Conservation (phyloP, 768 basidiomycete genomes). For the Termitomyces sp. region DNA sequence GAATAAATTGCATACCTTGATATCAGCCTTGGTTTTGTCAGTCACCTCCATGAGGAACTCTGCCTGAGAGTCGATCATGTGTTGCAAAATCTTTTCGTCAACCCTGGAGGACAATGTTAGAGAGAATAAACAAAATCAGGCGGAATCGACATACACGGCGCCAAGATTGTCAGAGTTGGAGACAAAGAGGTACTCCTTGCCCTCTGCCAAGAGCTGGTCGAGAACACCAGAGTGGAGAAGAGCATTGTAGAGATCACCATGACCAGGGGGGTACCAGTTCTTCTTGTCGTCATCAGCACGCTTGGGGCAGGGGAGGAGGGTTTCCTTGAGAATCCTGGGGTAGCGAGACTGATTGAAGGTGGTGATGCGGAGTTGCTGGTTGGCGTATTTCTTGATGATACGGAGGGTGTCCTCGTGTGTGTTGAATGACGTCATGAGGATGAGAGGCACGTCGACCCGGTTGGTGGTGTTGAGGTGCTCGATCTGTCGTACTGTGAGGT, state of each 20-base stretch:
- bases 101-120: slow-evolving; percentile 39
- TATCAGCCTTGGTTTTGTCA: slow-evolving; percentile 92
- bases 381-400: slow-evolving; percentile 95
- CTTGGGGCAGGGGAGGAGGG: slow-evolving; percentile 78
- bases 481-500: slow-evolving; percentile 90
- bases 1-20: slow-evolving; percentile 25
- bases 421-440: slow-evolving; percentile 99
- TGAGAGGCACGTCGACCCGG: slow-evolving; percentile 89
- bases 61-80: slow-evolving; percentile 76
- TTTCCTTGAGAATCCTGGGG: slow-evolving; percentile 89
- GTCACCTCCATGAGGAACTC: slow-evolving; percentile 97
- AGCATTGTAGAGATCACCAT: slow-evolving; percentile 95
- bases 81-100: slow-evolving; percentile 77
- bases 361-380: slow-evolving; percentile 90
- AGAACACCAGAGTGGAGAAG: slow-evolving; percentile 86
- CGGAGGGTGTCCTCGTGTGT: slow-evolving; percentile 94
- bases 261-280: slow-evolving; percentile 95
- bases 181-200: slow-evolving; percentile 96
- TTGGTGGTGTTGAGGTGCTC: slow-evolving; percentile 88
- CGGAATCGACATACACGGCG: slow-evolving; percentile 56
- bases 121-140: neutral
- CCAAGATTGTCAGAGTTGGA: slow-evolving; percentile 98
- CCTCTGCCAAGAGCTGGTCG: slow-evolving; percentile 82
- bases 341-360: slow-evolving; percentile 94
- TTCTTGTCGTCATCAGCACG: slow-evolving; percentile 79